Percentiles rank a stretch among this genome's conserved stretches.
These are phyloP conservation scores for Capronia coronata DNA, from an alignment of 2,329 filamentous ascomycete genomes.

Conservation along the genomic window DNA sequence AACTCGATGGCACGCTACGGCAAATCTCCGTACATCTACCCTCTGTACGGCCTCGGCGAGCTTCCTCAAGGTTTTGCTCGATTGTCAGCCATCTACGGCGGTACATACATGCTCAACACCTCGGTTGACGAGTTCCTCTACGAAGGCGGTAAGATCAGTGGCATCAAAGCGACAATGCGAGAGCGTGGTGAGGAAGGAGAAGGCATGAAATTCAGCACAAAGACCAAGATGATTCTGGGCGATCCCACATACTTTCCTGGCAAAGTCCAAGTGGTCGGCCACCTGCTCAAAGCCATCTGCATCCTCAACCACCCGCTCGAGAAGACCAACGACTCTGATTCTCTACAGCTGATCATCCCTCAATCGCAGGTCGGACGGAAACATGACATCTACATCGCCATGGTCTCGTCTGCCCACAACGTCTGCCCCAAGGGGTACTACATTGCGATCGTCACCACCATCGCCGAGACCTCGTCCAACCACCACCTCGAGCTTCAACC, in stretches of 20 bases:
- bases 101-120: slow-evolving; percentile 99
- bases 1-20: slow-evolving; percentile 97
- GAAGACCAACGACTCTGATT: slow-evolving; percentile 83
- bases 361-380: slow-evolving; percentile 96
- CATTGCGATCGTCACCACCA: slow-evolving; percentile 96
- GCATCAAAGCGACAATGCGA: slow-evolving; percentile 96
- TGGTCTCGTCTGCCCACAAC: slow-evolving; percentile 92
- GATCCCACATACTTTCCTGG: slow-evolving; percentile 94
- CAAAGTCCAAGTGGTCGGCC: slow-evolving; percentile 80
- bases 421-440: slow-evolving; percentile 99
- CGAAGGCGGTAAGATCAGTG: slow-evolving; percentile 75
- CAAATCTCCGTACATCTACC: slow-evolving; percentile 99
- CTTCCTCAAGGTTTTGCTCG: slow-evolving; percentile 96
- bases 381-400: slow-evolving; percentile 96
- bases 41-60: slow-evolving; percentile 92
- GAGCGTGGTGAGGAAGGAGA: slow-evolving; percentile 67
- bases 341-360: slow-evolving; percentile 90
- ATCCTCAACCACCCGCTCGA: slow-evolving; percentile 92
- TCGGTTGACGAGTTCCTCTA: slow-evolving; percentile 83
- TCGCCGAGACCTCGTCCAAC: slow-evolving; percentile 85
- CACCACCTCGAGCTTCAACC: slow-evolving; percentile 92
- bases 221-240: slow-evolving; percentile 89
- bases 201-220: slow-evolving; percentile 88
- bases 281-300: slow-evolving; percentile 93
- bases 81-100: slow-evolving; percentile 95